These are phyloP conservation scores for Fusarium siculi DNA, from an alignment of 2,329 filamentous ascomycete species.

Conservation along the genomic window DNA sequence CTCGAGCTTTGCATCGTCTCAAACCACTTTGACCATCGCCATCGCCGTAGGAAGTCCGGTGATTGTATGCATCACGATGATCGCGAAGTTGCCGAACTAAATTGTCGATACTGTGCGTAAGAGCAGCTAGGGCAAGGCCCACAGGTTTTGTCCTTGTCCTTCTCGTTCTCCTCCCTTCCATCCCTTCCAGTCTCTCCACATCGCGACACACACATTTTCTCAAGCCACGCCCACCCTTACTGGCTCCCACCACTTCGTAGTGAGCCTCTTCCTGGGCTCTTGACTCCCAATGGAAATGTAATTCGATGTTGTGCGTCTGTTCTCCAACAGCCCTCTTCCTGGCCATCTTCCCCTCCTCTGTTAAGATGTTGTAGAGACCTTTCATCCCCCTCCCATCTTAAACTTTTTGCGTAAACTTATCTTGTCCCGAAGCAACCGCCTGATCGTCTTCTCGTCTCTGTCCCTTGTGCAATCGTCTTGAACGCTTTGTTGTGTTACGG, in stretches of 20 bases:
- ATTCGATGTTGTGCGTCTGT: slow-evolving; percentile 41
- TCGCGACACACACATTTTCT: slow-evolving; percentile 38
- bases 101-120: slow-evolving; percentile 38
- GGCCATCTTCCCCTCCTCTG: slow-evolving; percentile 22
- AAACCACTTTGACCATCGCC: slow-evolving; percentile 24
- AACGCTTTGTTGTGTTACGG: slow-evolving; percentile 39
- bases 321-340: slow-evolving; percentile 36
- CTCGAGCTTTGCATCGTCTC: slow-evolving; percentile 18
- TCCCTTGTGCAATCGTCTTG: slow-evolving; percentile 35
- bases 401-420: slow-evolving; percentile 18
- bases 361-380: slow-evolving; percentile 24
- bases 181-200: slow-evolving; percentile 39
- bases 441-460: slow-evolving; percentile 17
- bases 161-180: slow-evolving; percentile 45
- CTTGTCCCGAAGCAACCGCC: slow-evolving; percentile 18
- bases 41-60: slow-evolving; percentile 22
- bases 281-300: slow-evolving; percentile 34
- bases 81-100: slow-evolving; percentile 21
- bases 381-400: slow-evolving; percentile 11
- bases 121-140: slow-evolving; percentile 40
- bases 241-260: slow-evolving; percentile 33
- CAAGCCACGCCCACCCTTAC: slow-evolving; percentile 36
- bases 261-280: slow-evolving; percentile 30
- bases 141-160: slow-evolving; percentile 39
- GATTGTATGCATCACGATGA: slow-evolving; percentile 13